Percentiles rank a stretch among this genome's conserved stretches.
Conservation (phyloP, 805 yeast genomes). For the Osmozyma mogii region DNA sequence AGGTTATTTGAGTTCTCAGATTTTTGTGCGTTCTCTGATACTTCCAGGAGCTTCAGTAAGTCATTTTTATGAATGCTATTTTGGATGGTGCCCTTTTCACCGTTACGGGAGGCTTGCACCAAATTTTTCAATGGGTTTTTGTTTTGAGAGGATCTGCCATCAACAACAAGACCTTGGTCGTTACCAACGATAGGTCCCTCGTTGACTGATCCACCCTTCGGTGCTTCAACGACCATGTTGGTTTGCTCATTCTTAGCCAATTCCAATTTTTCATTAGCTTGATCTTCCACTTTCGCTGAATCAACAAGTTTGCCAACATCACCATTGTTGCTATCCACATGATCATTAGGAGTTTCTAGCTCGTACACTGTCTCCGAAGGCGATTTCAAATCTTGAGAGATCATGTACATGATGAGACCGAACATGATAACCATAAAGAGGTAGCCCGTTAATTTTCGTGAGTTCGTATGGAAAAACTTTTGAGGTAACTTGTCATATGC, state of each 20-base stretch:
- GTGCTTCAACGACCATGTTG: slow-evolving; percentile 34
- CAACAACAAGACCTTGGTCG: slow-evolving; percentile 20
- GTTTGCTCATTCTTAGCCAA: slow-evolving; percentile 36
- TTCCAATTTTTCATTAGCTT: slow-evolving; percentile 24
- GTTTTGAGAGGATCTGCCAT: background rate
- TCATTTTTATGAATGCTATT: too few species aligned
- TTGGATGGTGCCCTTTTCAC: too few species aligned
- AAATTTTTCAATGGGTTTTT: too few species aligned
- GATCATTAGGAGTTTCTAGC: slow-evolving; percentile 8
- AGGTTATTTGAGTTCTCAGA: too few species aligned
- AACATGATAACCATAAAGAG: slow-evolving; percentile 24
- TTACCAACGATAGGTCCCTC: slow-evolving; percentile 37
- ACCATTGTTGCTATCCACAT: slow-evolving; percentile 12
- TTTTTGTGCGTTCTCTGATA: too few species aligned
- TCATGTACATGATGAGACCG: slow-evolving; percentile 27
- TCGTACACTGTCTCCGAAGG: slow-evolving; percentile 22
- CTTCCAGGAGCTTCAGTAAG: too few species aligned
- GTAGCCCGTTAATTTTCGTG: slow-evolving; percentile 32
- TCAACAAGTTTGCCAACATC: slow-evolving; percentile 24
- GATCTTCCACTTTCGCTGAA: slow-evolving; percentile 21
- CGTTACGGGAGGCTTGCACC: too few species aligned
- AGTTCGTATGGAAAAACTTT: slow-evolving; percentile 27
- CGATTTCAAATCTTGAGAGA: slow-evolving; percentile 29
- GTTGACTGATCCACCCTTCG: slow-evolving; percentile 40
- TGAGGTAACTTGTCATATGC: slow-evolving; percentile 28